Conservation (phyloP, 2,329 filamentous ascomycete species). For the Aspergillus luchuensis region DNA sequence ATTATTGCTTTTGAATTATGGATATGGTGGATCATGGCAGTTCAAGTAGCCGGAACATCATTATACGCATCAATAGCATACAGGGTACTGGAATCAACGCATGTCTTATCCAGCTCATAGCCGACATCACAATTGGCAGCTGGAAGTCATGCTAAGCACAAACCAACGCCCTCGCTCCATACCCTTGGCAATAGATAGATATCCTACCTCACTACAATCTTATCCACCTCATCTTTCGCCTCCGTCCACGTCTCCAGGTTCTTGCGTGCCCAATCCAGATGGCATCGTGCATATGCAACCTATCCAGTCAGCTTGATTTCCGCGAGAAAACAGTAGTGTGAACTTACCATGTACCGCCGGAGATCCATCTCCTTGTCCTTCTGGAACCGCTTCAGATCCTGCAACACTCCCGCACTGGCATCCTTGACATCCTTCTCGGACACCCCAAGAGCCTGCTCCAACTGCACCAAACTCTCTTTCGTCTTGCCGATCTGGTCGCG, state of each 20-base stretch:
- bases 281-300: slow-evolving; percentile 89
- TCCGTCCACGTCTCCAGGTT: slow-evolving; percentile 92
- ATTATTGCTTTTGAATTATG: too few relatives aligned
- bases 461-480: slow-evolving; percentile 76
- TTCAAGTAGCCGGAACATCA: not conserved
- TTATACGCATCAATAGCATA: not conserved
- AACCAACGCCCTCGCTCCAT: slow-evolving; percentile 7
- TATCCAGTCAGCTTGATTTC: slow-evolving; percentile 41
- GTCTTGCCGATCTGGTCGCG: slow-evolving; percentile 96
- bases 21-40: too few relatives aligned
- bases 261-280: slow-evolving; percentile 92
- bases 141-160: not conserved
- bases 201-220: slow-evolving; percentile 63
- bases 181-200: not conserved
- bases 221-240: slow-evolving; percentile 80
- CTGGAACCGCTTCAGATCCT: slow-evolving; percentile 91
- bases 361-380: slow-evolving; percentile 93
- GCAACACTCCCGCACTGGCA: slow-evolving; percentile 82
- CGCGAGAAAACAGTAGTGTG: not conserved
- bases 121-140: not conserved
- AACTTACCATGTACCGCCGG: slow-evolving; percentile 87
- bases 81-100: not conserved
- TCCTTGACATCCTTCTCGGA: slow-evolving; percentile 92
- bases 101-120: not conserved
- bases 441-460: slow-evolving; percentile 87